Evolutionary conservation across 176 grass and related monocot genomes (phyloP), one percentile per base, ranked within the genome.

Genomic region (Carex littledalei): DNA sequence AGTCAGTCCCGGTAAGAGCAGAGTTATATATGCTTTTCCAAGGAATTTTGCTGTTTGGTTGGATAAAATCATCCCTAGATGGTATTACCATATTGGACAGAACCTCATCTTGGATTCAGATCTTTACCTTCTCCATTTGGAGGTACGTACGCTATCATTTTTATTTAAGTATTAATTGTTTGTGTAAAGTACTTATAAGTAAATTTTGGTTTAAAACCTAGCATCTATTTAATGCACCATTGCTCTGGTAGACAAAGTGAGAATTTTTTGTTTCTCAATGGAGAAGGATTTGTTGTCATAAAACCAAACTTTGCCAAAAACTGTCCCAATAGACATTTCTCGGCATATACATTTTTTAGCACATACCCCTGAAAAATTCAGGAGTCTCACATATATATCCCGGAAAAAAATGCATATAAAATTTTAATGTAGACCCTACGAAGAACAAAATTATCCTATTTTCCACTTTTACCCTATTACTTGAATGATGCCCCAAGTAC

Each of bases 101-200:
- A 97, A 92, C 56, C 87, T 86, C 35, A 56, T 98, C 84, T 66
- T 98, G 55, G 95, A 98, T 89, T 98, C 95, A 47, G 95, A 98
- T 58, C 79, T 86, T 20, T 91, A 93, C 87, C 95, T 98, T 61
- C 92, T 98, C 17, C 95, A 98, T 31, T 10, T 93, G 12, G 95
- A 93, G 95, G 95, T 94, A 85, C 16, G 11, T 10, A 75, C 6
- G 47, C 18, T 59, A 63, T 22, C 32, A 34, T 65, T 49, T 84
- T 73, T 74, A 24, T 83, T 39, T 83, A 39, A 57, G 13, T 73
- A 17, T 83, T 54, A 50, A 6, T 54, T 52, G 32, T 3, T 53
- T 67, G 29, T 18, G 11, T 66, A 79, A 29, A 63, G 12, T 81
- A 61, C 18, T 78, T 32, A 2, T 3, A 34, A 16, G 22, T 56